A percentile compares a stretch with the other conserved stretches of the same genome.
Conservation (phyloP, 371 early-diverging fungal genomes). For the Mortierella sp. region DNA sequence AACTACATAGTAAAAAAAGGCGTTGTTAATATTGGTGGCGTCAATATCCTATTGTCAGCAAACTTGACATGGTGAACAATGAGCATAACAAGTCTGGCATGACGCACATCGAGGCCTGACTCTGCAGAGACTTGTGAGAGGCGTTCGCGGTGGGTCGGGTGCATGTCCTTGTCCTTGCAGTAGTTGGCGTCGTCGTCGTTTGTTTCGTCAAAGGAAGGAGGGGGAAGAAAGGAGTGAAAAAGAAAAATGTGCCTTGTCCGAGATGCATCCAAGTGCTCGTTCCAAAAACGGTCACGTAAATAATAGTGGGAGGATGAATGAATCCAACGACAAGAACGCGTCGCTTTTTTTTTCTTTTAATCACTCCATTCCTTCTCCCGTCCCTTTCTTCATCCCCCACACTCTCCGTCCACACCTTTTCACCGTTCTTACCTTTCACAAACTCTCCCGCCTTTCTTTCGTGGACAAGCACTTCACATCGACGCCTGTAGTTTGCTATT, state of each 20-base stretch:
- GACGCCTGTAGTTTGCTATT: background rate
- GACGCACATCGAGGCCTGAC: slow-evolving; percentile 43
- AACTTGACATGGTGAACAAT: background rate
- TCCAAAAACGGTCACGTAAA: background rate
- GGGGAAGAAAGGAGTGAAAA: background rate
- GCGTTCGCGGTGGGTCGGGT: slow-evolving; percentile 14
- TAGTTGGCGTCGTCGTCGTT: background rate
- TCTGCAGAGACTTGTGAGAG: slow-evolving; percentile 37
- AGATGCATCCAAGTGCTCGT: no score
- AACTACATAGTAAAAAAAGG: background rate
- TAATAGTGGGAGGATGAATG: background rate
- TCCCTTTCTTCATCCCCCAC: background rate
- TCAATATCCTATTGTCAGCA: background rate
- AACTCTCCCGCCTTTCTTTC: background rate
- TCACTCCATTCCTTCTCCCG: background rate
- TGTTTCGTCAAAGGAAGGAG: background rate
- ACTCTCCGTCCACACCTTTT: background rate
- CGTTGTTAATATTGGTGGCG: slow-evolving; percentile 2
- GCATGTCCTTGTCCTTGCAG: background rate
- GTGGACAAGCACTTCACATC: background rate
- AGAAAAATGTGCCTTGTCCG: no score
- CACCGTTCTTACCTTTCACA: background rate
- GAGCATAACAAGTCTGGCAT: background rate
- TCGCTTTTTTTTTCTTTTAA: background rate
- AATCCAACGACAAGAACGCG: background rate